These are phyloP conservation scores for Pezicula carpinea DNA, from an alignment of 2,329 filamentous ascomycete genomes.

Conservation along the genomic window DNA sequence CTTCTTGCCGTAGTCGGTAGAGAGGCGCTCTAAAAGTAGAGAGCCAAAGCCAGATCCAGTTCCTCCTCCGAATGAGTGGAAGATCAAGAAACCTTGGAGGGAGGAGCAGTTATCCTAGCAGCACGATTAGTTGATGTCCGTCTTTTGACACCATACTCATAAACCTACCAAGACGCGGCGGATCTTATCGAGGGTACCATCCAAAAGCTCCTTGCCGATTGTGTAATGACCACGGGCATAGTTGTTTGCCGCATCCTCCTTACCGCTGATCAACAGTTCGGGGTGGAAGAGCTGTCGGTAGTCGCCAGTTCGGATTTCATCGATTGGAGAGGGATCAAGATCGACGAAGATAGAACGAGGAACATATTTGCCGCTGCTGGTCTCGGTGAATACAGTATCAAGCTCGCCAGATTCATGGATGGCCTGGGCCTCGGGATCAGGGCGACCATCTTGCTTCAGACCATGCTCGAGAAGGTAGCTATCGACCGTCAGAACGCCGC, in stretches of 20 bases:
- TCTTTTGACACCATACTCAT: background rate
- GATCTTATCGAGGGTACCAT: constrained; percentile 59
- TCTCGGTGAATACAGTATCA: constrained; percentile 65
- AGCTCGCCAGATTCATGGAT: constrained; percentile 51
- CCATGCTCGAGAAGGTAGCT: constrained; percentile 66
- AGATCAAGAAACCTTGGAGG: constrained; percentile 63
- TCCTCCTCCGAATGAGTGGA: constrained; percentile 65
- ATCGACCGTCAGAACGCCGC: constrained; percentile 8
- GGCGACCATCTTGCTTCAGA: constrained; percentile 53
- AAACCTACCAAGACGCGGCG: constrained; percentile 54
- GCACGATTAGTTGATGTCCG: constrained; percentile 1
- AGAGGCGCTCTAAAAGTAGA: constrained; percentile 58
- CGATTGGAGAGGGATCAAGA: constrained; percentile 62
- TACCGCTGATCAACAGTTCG: constrained; percentile 61
- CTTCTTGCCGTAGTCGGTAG: constrained; percentile 63
- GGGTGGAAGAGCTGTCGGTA: constrained; percentile 63
- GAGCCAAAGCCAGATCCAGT: constrained; percentile 64
- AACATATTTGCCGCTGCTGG: constrained; percentile 60
- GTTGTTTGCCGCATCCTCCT: constrained; percentile 67
- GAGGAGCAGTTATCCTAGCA: constrained; percentile 57
- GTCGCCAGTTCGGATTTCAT: constrained; percentile 60
- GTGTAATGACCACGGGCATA: constrained; percentile 68
- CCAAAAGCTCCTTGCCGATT: constrained; percentile 62
- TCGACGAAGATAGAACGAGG: constrained; percentile 65
- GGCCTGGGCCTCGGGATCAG: constrained; percentile 49